phyloP scores from a whole-genome alignment of 225 moss, liverwort and hornwort genomes.

The Neckera pumila region DNA sequence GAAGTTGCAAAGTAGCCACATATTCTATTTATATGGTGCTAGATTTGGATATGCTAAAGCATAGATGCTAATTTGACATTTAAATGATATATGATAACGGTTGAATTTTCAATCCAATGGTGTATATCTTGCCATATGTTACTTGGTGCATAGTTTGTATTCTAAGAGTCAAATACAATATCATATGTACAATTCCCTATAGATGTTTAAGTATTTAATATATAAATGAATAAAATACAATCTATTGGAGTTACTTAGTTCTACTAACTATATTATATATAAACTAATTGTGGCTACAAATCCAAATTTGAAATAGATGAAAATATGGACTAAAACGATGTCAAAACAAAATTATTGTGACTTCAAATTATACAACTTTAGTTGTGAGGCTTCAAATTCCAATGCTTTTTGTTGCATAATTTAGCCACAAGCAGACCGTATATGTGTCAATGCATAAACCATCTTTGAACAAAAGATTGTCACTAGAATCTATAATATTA shows the following conservation, averaged over 20 bases:
- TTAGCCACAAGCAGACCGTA: neutral
- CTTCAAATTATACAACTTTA: neutral
- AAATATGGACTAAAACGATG: neutral
- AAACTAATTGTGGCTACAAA: neutral
- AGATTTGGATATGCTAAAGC: neutral
- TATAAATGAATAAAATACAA: fast-evolving
- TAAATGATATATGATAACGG: neutral
- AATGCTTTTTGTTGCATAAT: neutral
- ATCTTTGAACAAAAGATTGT: neutral
- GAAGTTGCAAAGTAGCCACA: neutral
- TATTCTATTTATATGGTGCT: neutral
- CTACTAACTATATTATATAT: neutral
- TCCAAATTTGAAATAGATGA: neutral
- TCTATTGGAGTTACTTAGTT: neutral
- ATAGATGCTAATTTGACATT: neutral
- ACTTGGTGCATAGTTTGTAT: neutral
- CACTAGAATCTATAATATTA: too few relatives aligned
- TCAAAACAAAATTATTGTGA: neutral
- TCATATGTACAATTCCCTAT: fast-evolving
- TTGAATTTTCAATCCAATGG: neutral
- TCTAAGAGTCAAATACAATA: neutral
- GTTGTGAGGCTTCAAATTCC: neutral
- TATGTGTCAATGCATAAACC: neutral
- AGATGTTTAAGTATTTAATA: neutral
- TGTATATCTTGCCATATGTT: neutral